Conservation (phyloP, 352 stramenopile species). For the Phytophthora parvispora region DNA sequence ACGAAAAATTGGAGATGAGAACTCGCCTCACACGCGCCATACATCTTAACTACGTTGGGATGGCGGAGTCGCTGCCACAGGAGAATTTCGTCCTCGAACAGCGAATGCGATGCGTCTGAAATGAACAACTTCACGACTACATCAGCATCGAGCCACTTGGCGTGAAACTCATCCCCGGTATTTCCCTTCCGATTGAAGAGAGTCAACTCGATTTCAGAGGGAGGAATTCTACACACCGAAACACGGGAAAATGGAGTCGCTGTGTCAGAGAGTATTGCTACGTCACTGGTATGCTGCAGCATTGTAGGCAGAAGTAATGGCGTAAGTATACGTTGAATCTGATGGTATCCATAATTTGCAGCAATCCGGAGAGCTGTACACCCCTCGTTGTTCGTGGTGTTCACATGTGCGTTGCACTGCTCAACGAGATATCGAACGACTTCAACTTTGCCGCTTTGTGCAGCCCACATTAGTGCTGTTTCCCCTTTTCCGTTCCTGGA, state of each 20-base stretch:
- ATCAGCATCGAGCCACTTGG: not conserved
- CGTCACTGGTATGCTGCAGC: not conserved
- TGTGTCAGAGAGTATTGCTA: not conserved
- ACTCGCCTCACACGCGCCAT: not conserved
- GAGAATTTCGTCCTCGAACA: not conserved
- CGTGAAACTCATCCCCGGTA: not conserved
- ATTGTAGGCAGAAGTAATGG: not conserved
- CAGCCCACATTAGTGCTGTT: not conserved
- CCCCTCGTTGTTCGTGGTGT: not conserved
- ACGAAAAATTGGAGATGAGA: constrained; percentile 14
- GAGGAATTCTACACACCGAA: not conserved
- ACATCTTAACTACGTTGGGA: constrained; percentile 8
- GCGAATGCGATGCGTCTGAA: not conserved
- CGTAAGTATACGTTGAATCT: not conserved
- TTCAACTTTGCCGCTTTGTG: not conserved
- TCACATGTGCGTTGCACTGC: not conserved
- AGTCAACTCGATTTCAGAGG: not conserved
- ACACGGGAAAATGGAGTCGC: not conserved
- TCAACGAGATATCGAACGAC: not conserved
- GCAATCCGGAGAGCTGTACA: not conserved
- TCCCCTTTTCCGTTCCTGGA: not conserved
- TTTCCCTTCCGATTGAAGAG: not conserved
- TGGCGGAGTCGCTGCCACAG: constrained; percentile 5
- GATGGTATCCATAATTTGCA: not conserved
- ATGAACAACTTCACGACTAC: constrained; percentile 2